Evolutionary conservation across 805 yeast genomes (phyloP), one percentile per base, ranked within the genome.

Genomic region (Debaryomyces hansenii): DNA sequence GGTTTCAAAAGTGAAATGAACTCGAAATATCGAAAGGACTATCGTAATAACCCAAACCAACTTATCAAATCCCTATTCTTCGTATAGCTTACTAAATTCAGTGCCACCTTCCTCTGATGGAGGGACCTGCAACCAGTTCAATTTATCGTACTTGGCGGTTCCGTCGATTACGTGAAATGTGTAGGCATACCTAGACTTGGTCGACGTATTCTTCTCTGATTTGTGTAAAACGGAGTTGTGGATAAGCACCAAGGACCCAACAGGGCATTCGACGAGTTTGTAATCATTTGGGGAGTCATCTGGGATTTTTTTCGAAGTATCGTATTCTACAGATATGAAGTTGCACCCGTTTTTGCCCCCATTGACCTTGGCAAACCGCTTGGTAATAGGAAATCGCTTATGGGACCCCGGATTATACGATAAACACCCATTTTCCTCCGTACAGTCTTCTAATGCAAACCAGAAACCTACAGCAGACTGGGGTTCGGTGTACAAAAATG

Each of bases 101-200:
- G 74, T 62, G 1, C 89, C 86, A 0, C 92, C 91, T 10, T 65
- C 66, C 6, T 55, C 50, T 4, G 77, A 57, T 0, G 84, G 78
- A 2, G 94, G 94, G 4, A 86, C 81, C 58, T 87, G 95, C 31
- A 87, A 72, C 94, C 95, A 87, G 59, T 87, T 87, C 56, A 72
- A 62, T 18, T 67, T 66, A 59, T 87, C 94, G 56, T 85, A 87
- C 20, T 74, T 61, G 10, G 78, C 69, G 1, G 50, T 63, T 2
- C 92, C 92, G 43, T 87, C 94, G 46, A 87, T 84, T 37, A 84
- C 76, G 59, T 87, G 95, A 65, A 87, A 87, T 0, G 94, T 85
- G 63, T 86, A 87, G 0, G 90, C 94, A 57, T 73, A 85, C 51
- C 95, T 72, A 8, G 89, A 82, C 46, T 70, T 72, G 4, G 53